These are phyloP conservation scores for Fusarium siculi DNA, from an alignment of 2,329 filamentous ascomycete species.

Conservation along the genomic window DNA sequence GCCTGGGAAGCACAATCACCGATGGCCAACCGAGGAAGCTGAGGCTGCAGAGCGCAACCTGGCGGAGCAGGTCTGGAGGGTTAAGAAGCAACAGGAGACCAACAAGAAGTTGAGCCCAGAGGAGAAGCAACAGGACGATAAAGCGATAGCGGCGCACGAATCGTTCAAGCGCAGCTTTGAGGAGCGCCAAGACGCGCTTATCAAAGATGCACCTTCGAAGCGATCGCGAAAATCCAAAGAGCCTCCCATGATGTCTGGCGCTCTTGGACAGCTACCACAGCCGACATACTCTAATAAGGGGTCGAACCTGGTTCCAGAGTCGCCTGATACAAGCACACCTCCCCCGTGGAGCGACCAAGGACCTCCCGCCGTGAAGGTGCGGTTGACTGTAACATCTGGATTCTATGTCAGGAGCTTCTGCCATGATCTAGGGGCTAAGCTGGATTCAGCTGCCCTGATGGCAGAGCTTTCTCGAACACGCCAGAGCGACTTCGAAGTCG, in stretches of 20 bases:
- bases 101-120: constrained; percentile 62
- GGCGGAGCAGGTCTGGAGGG: constrained; percentile 76
- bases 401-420: constrained; percentile 97
- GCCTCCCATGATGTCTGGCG: constrained; percentile 67
- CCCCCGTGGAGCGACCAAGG: constrained; percentile 69
- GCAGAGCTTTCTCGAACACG: constrained; percentile 81
- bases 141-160: constrained; percentile 66
- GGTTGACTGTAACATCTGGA: constrained; percentile 92
- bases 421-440: constrained; percentile 86
- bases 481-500: constrained; percentile 82
- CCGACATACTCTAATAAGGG: constrained; percentile 55
- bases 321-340: constrained; percentile 59
- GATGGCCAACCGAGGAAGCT: constrained; percentile 84
- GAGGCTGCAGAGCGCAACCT: constrained; percentile 78
- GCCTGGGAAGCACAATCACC: constrained; percentile 80
- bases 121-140: constrained; percentile 65
- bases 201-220: constrained; percentile 60
- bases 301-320: constrained; percentile 63
- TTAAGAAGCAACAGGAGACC: constrained; percentile 66
- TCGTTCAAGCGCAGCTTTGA: constrained; percentile 68
- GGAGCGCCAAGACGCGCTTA: constrained; percentile 66
- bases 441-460: constrained; percentile 88
- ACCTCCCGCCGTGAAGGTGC: constrained; percentile 81
- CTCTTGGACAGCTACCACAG: constrained; percentile 62
- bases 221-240: constrained; percentile 46